phyloP scores from a whole-genome alignment of 1,284 basidiomycete species.

The Ustilago trichophora region DNA sequence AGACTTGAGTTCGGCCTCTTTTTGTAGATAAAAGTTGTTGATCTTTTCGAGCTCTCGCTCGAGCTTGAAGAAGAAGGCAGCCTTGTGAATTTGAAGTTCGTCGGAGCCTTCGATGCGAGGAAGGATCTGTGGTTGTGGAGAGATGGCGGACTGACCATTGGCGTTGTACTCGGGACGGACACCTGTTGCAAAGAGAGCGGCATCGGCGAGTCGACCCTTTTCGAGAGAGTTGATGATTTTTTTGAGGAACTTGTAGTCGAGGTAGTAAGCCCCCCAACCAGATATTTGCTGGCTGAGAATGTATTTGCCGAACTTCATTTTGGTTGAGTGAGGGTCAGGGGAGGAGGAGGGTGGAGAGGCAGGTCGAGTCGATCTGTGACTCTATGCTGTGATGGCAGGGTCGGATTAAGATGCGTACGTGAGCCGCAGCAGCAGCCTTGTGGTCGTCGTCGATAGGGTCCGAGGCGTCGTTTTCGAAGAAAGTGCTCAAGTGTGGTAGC shows the following conservation, averaged over 20 bases:
- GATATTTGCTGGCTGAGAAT: slow-evolving; percentile 96
- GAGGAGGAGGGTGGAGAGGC: too few species aligned
- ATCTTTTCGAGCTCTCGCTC: slow-evolving; percentile 99
- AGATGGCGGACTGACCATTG: slow-evolving; percentile 19
- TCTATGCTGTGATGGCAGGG: too few species aligned
- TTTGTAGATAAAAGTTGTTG: slow-evolving; percentile 98
- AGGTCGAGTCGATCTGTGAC: too few species aligned
- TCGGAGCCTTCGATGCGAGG: slow-evolving; percentile 52
- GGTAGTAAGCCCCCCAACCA: slow-evolving; percentile 94
- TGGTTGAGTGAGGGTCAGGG: slow-evolving; percentile 4
- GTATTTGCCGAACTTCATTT: slow-evolving; percentile 91
- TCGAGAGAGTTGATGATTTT: slow-evolving; percentile 99
- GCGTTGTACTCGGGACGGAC: slow-evolving; percentile 72
- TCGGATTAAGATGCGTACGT: too few species aligned
- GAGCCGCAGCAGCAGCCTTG: too few species aligned
- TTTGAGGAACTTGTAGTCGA: slow-evolving; percentile 98
- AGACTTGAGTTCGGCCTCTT: slow-evolving; percentile 89
- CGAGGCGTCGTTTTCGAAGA: too few species aligned
- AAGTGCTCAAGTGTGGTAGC: too few species aligned
- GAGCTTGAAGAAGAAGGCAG: slow-evolving; percentile 98
- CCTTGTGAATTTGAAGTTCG: slow-evolving; percentile 78
- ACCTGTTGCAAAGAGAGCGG: slow-evolving; percentile 84
- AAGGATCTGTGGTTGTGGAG: slow-evolving; percentile 51
- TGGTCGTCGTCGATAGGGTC: too few species aligned
- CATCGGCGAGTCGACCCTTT: slow-evolving; percentile 87